phyloP scores from a whole-genome alignment of 306 rosid genomes.

The Dryas alaskensis region DNA sequence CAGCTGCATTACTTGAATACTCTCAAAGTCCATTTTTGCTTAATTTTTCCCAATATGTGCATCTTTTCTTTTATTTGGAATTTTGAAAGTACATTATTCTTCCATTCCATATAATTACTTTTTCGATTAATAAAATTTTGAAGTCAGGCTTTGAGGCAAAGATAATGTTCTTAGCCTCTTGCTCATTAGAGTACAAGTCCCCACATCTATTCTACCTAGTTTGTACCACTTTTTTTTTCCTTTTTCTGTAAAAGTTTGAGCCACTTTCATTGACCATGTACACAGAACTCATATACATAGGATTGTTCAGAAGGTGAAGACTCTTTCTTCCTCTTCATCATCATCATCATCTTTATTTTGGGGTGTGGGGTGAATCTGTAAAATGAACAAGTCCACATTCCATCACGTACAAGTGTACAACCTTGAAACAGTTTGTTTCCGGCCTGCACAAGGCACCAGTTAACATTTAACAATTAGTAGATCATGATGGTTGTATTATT shows the following conservation, averaged over 20 bases:
- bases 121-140: too few relatives aligned
- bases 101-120: background rate
- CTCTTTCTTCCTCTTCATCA: background rate
- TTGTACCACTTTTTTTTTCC: background rate
- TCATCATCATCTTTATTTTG: background rate
- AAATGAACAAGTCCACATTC: constrained; percentile 32
- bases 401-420: background rate
- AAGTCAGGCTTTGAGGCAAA: too few relatives aligned
- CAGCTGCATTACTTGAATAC: too few relatives aligned
- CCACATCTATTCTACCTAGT: background rate
- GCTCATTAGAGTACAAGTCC: too few relatives aligned
- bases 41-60: too few relatives aligned
- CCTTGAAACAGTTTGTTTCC: constrained; percentile 10
- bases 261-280: constrained; percentile 4
- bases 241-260: background rate
- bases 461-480: background rate
- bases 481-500: constrained; percentile 5
- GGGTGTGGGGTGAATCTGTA: background rate
- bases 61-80: too few relatives aligned
- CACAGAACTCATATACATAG: background rate
- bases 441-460: constrained; percentile 18
- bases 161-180: too few relatives aligned
- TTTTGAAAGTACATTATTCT: background rate
- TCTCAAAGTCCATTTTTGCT: too few relatives aligned
- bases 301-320: background rate